Evolutionary conservation across 2,329 filamentous ascomycete genomes (phyloP).

Genomic region (Penicillium sp.): DNA sequence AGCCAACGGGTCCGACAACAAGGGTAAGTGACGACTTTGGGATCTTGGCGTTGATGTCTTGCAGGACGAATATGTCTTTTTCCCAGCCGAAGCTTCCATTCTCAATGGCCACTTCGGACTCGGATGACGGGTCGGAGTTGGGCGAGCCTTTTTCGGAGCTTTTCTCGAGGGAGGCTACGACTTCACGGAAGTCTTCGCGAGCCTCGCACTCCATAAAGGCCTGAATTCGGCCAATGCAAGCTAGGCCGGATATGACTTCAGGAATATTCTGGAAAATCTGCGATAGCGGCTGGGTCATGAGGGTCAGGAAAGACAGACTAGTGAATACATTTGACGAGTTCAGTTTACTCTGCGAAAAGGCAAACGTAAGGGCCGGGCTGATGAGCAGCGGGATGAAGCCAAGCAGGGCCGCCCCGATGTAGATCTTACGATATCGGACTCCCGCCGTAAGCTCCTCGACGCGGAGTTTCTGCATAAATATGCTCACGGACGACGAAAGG

Average conservation of each 20-base stretch:
- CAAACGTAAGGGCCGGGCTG: not conserved
- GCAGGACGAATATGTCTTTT: no score
- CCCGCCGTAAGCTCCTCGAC: constrained; percentile 36
- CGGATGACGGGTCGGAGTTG: no score
- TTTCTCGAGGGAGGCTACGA: no score
- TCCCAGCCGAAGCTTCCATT: no score
- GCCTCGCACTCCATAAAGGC: no score
- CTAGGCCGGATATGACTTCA: no score
- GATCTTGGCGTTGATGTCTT: no score
- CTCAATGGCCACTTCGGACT: no score
- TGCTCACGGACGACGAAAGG: constrained; percentile 31
- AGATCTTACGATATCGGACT: constrained; percentile 29
- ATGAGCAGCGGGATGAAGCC: constrained; percentile 16
- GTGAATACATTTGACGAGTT: constrained; percentile 26
- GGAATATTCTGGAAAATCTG: no score
- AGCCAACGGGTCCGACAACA: constrained; percentile 1
- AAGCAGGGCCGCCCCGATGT: constrained; percentile 16
- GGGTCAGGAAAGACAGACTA: constrained; percentile 24
- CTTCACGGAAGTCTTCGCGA: no score
- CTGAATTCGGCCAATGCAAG: no score
- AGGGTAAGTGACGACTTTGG: constrained; percentile 2
- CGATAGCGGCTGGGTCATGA: constrained; percentile 11
- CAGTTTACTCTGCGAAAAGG: constrained; percentile 4
- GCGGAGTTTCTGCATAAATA: constrained; percentile 37
- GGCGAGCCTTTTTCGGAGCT: no score